phyloP scores from a whole-genome alignment of 164 flowering plant species.

The Tinospora cordifolia region DNA sequence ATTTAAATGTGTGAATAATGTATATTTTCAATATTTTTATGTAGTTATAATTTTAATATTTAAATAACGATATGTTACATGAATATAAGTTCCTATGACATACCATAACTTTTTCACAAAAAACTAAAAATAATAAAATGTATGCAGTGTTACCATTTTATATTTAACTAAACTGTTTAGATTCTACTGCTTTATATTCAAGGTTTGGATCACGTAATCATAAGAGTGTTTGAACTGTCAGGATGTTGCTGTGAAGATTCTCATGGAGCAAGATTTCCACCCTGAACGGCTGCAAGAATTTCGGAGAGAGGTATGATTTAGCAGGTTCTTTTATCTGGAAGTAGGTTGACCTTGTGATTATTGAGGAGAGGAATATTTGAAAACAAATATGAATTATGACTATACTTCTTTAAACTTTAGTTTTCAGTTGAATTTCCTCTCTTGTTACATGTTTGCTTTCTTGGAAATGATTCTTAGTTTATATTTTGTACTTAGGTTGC shows the following conservation, averaged over 20 bases:
- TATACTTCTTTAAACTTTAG: not conserved
- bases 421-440: not conserved
- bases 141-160: no score
- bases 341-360: not conserved
- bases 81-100: no score
- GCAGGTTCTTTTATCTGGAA: not conserved
- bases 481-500: slow-evolving; percentile 46
- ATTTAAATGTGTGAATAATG: no score
- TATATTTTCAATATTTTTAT: no score
- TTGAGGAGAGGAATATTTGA: not conserved
- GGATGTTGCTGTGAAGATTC: slow-evolving; percentile 99
- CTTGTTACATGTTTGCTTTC: not conserved
- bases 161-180: no score
- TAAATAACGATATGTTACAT: no score
- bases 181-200: no score
- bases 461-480: not conserved
- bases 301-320: slow-evolving; percentile 67
- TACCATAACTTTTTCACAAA: no score
- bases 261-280: slow-evolving; percentile 92
- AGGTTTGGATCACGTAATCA: no score
- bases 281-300: slow-evolving; percentile 78
- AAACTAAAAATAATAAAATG: no score
- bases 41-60: no score
- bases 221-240: slow-evolving; percentile 19
- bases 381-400: not conserved